phyloP scores from a whole-genome alignment of 768 basidiomycete species.

The Suillus placidus region DNA sequence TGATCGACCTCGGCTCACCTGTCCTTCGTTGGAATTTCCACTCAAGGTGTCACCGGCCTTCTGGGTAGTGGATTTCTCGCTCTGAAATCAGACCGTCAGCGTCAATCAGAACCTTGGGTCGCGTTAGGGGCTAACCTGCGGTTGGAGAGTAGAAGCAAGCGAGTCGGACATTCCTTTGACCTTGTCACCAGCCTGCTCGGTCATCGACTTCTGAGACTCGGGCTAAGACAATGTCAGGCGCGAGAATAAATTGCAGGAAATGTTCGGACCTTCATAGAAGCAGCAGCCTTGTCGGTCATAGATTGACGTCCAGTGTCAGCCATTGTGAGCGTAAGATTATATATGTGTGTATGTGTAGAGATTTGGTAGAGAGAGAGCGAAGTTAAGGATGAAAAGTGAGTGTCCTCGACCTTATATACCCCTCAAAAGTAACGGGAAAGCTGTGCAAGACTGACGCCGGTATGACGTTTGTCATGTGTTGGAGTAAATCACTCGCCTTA shows the following conservation, averaged over 20 bases:
- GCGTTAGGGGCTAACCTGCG: slow-evolving; percentile 37
- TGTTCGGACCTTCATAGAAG: slow-evolving; percentile 50
- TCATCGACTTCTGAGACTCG: slow-evolving; percentile 58
- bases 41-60: slow-evolving; percentile 49
- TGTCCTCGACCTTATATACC: slow-evolving; percentile 12
- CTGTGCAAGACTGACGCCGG: slow-evolving; percentile 10
- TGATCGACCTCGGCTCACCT: slow-evolving; percentile 27
- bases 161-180: slow-evolving; percentile 53
- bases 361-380: neutral
- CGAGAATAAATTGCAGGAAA: too few relatives aligned
- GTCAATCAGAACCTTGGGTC: neutral
- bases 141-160: slow-evolving; percentile 49
- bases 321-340: slow-evolving; percentile 36
- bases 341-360: neutral
- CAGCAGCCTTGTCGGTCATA: slow-evolving; percentile 56
- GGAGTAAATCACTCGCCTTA: neutral
- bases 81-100: slow-evolving; percentile 29
- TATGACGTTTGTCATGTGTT: slow-evolving; percentile 9
- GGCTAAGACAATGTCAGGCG: slow-evolving; percentile 38
- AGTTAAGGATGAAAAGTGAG: neutral
- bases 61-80: slow-evolving; percentile 56
- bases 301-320: slow-evolving; percentile 60
- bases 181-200: slow-evolving; percentile 53
- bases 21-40: slow-evolving; percentile 51
- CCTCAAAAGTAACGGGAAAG: neutral